Evolutionary conservation across 352 stramenopile genomes (phyloP), one percentile per base, ranked within the genome.

Genomic region (Pythium angustatum): DNA sequence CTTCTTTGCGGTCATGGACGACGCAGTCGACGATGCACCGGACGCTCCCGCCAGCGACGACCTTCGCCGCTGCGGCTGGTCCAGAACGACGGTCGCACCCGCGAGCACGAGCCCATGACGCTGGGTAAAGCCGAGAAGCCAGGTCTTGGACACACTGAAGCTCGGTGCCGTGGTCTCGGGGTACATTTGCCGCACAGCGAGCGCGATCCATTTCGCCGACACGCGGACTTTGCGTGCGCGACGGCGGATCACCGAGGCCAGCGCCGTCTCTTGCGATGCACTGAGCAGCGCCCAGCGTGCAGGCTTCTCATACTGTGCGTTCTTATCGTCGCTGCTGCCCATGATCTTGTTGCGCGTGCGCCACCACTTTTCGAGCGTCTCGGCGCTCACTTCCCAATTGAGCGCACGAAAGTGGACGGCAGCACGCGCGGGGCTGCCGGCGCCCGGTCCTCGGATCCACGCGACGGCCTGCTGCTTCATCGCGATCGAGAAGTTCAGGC

Each of bases 401-500:
- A 72, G 62, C 7, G 22, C 22, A 11, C 60, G 57, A 34, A 72
- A 72, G 24, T 72, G 66, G 27, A 40, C 26, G 33, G 58, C 66
- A 2, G 66, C 66, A 22, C 53, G 59, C 22, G 30, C n/a, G 24
- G 59, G 59, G 30, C 41, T 69, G 33, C 61, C 66, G 9, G 41
- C 11, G 21, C 66, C 66, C 11, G 66, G 66, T 12, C 66, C 66
- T 34, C 19, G 27, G 30, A 72, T 72, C 66, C 66, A 72, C 45
- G 51, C 60, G 52, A 72, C 65, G 1, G 66, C 66, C 53, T 72
- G 56, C 53, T 72, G 57, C 52, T 72, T 72, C 58, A 68, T 68
- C 1, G 53, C 47, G 28, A 64, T 26, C 19, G 66, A 62, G 36
- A 72, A 67, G 58, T 59, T 69, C 41, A 61, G 44, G 14, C 60